Conservation (phyloP, 805 yeast species). For the Yamadazyma philogaea region DNA sequence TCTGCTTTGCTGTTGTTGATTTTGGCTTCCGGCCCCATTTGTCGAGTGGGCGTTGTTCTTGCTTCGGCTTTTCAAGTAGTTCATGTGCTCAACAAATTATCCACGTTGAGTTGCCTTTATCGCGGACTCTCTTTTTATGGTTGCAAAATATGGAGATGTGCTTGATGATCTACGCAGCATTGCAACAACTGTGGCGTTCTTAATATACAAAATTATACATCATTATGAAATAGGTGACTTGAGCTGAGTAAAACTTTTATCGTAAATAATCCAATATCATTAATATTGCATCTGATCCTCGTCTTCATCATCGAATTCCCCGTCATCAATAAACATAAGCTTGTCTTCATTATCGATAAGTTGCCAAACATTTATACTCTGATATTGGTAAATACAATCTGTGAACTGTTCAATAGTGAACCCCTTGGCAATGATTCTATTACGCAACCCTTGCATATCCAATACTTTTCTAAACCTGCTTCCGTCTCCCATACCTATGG, state of each 20-base stretch:
- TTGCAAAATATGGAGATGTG: background rate
- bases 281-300: conserved; percentile 13
- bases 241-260: background rate
- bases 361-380: conserved; percentile 72
- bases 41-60: background rate
- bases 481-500: conserved; percentile 45
- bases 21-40: background rate
- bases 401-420: conserved; percentile 76
- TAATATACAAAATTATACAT: conserved; percentile 2
- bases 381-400: conserved; percentile 73
- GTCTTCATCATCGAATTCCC: background rate
- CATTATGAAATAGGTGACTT: background rate
- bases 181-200: conserved; percentile 3
- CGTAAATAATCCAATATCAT: too few species aligned
- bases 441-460: conserved; percentile 50
- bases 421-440: conserved; percentile 73
- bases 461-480: conserved; percentile 26
- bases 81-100: background rate
- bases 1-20: background rate
- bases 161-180: background rate
- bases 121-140: background rate
- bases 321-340: conserved; percentile 49
- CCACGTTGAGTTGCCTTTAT: background rate
- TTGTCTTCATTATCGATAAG: conserved; percentile 65
- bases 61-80: conserved; percentile 1